Conservation (phyloP, 169 alveolate species). For the Babesia bigemina region DNA sequence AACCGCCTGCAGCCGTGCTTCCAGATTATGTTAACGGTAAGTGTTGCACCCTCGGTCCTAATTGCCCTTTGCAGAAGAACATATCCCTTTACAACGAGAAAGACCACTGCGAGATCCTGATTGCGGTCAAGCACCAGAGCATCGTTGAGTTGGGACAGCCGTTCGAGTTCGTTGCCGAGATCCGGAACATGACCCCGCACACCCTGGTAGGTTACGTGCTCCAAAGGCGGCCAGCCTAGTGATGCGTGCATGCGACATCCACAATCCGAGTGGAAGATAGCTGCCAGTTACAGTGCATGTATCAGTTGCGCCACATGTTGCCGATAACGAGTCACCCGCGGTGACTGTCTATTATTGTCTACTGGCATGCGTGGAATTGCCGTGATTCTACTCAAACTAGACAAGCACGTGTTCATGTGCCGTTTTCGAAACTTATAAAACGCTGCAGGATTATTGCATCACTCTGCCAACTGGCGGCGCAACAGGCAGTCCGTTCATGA, state of each 20-base stretch:
- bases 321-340: background rate
- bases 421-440: background rate
- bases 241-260: background rate
- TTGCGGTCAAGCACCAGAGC: constrained; percentile 17
- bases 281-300: background rate
- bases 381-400: background rate
- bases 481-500: background rate
- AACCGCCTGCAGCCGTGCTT: constrained; percentile 29
- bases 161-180: constrained; percentile 26
- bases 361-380: background rate
- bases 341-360: no score
- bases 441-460: constrained; percentile 22
- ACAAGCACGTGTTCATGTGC: background rate
- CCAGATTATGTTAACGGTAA: constrained; percentile 16
- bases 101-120: background rate
- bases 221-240: background rate
- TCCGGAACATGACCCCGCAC: constrained; percentile 15
- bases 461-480: background rate
- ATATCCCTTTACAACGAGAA: background rate
- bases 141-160: constrained; percentile 24
- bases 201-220: constrained; percentile 28
- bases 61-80: background rate
- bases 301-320: background rate
- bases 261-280: background rate
- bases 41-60: background rate